Evolutionary conservation across 2,329 filamentous ascomycete species (phyloP), one percentile per base, ranked within the genome.

Genomic region (Colletotrichum falcatum): DNA sequence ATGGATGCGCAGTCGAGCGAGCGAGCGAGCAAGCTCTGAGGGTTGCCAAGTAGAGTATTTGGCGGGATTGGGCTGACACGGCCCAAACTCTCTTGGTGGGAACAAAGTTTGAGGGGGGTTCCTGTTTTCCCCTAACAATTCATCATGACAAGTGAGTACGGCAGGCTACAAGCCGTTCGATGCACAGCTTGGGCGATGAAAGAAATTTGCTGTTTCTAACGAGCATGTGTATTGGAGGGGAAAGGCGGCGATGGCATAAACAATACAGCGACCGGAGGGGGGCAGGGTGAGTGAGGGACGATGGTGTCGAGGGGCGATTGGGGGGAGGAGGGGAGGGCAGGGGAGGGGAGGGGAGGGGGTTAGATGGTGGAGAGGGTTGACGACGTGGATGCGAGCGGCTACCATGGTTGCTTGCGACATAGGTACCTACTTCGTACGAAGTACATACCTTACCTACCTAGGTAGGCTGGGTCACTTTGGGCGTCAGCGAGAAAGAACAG

Each of bases 11-110:
- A 61, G 61, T 65, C 46, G 37, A 65, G 46, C 53, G 28, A 33
- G 49, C 26, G 49, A 53, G 37, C 61, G 20, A 35, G 51, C 51
- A 30, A 54, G 39, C 44, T 60, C 23, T 58, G 48, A 66, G 42
- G 26, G 54, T 54, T 61, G 62, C 67, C 63, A 66, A 66, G 66
- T 35, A 71, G 51, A 64, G 26, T 53, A 69, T 53, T 61, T 49
- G 66, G 68, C 42, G 66, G 35, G 65, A 71, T 71, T 71, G 69
- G 69, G 69, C 69, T 64, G 69, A 70, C 54, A 65, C 69, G 55
- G 69, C 69, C 69, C 69, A 70, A 71, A 68, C 65, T 70, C 58
- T 71, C 55, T 46, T 70, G 35, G 69, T 60, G 64, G 44, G 59
- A 70, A 56, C 46, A 68, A 55, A 61, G 65, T 71, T 69, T 64